A percentile compares a stretch with the other conserved stretches of the same genome.
phyloP scores from a whole-genome alignment of 2,329 filamentous ascomycete genomes.

The Pseudogymnoascus sp. region DNA sequence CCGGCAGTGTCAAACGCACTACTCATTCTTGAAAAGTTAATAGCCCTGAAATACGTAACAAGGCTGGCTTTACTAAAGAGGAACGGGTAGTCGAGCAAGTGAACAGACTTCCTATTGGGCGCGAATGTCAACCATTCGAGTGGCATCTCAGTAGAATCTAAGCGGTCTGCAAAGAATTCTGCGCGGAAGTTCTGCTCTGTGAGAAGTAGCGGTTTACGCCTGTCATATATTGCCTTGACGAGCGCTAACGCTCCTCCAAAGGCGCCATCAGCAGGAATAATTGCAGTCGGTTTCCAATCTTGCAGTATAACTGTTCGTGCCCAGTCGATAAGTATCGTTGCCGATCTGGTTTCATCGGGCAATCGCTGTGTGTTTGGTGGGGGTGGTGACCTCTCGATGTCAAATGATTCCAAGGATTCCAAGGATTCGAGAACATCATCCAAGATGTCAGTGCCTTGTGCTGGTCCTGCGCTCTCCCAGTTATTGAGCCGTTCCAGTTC shows the following conservation, averaged over 20 bases:
- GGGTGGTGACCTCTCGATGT: constrained; percentile 20
- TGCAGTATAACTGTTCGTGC: constrained; percentile 64
- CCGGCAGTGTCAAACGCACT: constrained; percentile 63
- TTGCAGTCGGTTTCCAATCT: constrained; percentile 70
- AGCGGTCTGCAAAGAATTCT: constrained; percentile 64
- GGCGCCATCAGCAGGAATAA: constrained; percentile 59
- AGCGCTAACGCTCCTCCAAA: constrained; percentile 72
- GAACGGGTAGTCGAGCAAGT: constrained; percentile 73
- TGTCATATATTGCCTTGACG: constrained; percentile 56
- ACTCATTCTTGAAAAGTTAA: constrained; percentile 84
- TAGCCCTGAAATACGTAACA: constrained; percentile 75
- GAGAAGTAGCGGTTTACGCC: constrained; percentile 54
- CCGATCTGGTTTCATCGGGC: constrained; percentile 43
- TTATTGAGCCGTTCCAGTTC: constrained; percentile 21
- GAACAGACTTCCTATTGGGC: constrained; percentile 53
- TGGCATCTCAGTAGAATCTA: constrained; percentile 69
- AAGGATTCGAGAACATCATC: constrained; percentile 37
- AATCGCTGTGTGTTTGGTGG: not conserved
- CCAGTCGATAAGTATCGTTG: constrained; percentile 58
- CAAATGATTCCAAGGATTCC: constrained; percentile 21
- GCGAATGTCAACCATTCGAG: constrained; percentile 57
- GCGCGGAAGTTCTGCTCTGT: constrained; percentile 63
- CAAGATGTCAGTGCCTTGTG: constrained; percentile 21
- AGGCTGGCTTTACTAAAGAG: constrained; percentile 66
- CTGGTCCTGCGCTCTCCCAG: constrained; percentile 14